These are phyloP conservation scores for Asterochloris sp. DNA, from an alignment of 139 green algal genomes.

Conservation along the genomic window DNA sequence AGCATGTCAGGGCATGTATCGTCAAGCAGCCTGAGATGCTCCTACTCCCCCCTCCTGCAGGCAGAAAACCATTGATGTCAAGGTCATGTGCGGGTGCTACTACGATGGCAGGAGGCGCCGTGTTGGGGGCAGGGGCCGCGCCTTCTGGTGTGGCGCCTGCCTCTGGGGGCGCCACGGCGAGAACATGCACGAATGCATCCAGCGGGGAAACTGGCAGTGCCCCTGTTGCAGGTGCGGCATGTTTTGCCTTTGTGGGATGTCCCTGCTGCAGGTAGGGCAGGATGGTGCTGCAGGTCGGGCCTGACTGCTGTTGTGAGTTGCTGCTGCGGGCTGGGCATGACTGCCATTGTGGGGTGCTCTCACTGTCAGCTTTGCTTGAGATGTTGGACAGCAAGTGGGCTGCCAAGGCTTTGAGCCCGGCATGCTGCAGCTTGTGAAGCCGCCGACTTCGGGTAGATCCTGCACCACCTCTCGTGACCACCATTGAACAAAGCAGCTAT, in stretches of 20 bases:
- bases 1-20: no score
- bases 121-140: slow-evolving; percentile 31
- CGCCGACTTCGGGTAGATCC: not conserved
- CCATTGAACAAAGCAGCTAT: not conserved
- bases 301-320: not conserved
- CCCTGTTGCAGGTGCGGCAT: not conserved
- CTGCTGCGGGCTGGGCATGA: not conserved
- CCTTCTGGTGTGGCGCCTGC: slow-evolving; percentile 52
- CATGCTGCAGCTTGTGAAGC: not conserved
- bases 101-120: not conserved
- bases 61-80: slow-evolving; percentile 49
- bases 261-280: not conserved
- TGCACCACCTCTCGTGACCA: not conserved
- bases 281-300: not conserved
- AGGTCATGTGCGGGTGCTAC: slow-evolving; percentile 56
- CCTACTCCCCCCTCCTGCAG: slow-evolving; percentile 11
- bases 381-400: no score
- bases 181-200: slow-evolving; percentile 51
- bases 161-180: slow-evolving; percentile 57
- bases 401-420: no score
- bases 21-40: no score
- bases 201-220: not conserved
- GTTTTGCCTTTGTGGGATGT: not conserved
- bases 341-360: not conserved
- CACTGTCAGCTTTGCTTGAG: no score